phyloP scores from a whole-genome alignment of 2,329 filamentous ascomycete species.

The Parasarocladium wereldwijsianum region DNA sequence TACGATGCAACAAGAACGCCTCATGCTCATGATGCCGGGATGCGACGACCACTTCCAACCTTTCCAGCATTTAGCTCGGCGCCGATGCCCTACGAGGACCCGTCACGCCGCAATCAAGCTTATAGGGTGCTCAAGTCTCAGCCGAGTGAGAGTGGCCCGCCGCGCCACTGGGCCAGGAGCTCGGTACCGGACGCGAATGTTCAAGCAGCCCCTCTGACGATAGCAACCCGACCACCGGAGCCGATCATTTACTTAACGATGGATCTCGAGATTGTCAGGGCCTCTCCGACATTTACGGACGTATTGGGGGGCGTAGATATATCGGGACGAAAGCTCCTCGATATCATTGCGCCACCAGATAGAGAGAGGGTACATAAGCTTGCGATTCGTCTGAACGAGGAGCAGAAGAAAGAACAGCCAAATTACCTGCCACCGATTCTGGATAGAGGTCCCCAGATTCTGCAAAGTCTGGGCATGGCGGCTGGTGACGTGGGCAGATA shows the following conservation, averaged over 20 bases:
- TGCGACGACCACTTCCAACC: constrained; percentile 34
- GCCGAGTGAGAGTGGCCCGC: constrained; percentile 28
- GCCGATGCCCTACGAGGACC: constrained; percentile 29
- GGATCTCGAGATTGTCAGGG: constrained; percentile 42
- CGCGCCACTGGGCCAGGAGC: constrained; percentile 36
- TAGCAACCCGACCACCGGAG: constrained; percentile 27
- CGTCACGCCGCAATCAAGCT: constrained; percentile 28
- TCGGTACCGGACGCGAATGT: constrained; percentile 30
- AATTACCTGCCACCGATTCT: constrained; percentile 52
- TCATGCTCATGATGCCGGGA: constrained; percentile 27
- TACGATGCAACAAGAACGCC: constrained; percentile 37
- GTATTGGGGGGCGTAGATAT: constrained; percentile 34
- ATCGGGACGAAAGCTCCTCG: constrained; percentile 33
- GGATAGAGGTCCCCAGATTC: constrained; percentile 36
- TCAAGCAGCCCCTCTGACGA: constrained; percentile 29
- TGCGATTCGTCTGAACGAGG: constrained; percentile 38
- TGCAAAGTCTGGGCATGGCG: constrained; percentile 38
- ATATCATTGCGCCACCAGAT: constrained; percentile 37
- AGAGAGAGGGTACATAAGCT: constrained; percentile 34
- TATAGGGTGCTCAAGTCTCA: constrained; percentile 41
- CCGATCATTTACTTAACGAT: constrained; percentile 43
- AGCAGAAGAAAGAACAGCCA: constrained; percentile 42
- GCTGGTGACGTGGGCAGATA: constrained; percentile 37
- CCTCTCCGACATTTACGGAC: constrained; percentile 39
- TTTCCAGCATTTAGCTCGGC: constrained; percentile 31